These are phyloP conservation scores for Brassica juncea DNA, from an alignment of 345 rosid species.

Conservation along the genomic window DNA sequence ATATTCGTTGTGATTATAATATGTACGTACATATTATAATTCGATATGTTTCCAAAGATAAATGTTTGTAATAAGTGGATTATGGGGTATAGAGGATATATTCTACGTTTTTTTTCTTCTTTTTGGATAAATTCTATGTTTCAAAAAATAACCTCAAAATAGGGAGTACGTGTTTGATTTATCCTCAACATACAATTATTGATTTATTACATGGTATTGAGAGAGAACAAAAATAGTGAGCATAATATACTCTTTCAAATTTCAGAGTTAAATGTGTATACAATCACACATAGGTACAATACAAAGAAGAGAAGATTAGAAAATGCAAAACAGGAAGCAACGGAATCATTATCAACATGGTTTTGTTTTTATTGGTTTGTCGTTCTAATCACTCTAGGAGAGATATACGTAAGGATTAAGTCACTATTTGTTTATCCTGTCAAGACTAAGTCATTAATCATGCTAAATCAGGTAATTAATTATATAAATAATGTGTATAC, in stretches of 20 bases:
- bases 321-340: constrained; percentile 16
- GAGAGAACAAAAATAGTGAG: neutral
- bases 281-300: neutral
- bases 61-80: constrained; percentile 27
- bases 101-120: neutral
- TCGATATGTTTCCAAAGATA: neutral
- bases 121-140: neutral
- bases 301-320: constrained; percentile 23
- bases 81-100: constrained; percentile 21
- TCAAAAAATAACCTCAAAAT: constrained; percentile 22
- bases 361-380: constrained; percentile 25
- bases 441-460: constrained; percentile 37
- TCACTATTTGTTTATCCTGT: constrained; percentile 15
- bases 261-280: constrained; percentile 12
- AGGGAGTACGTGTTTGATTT: neutral
- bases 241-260: constrained; percentile 2
- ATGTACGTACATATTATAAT: neutral
- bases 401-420: constrained; percentile 29
- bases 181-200: constrained; percentile 24
- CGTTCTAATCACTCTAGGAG: constrained; percentile 26
- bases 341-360: constrained; percentile 25
- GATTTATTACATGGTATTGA: constrained; percentile 7
- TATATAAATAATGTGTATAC: constrained; percentile 6
- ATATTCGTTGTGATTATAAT: neutral
- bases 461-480: constrained; percentile 24